These are phyloP conservation scores for Cutaneotrichosporon spelunceum DNA, from an alignment of 1,284 basidiomycete genomes.

Conservation along the genomic window DNA sequence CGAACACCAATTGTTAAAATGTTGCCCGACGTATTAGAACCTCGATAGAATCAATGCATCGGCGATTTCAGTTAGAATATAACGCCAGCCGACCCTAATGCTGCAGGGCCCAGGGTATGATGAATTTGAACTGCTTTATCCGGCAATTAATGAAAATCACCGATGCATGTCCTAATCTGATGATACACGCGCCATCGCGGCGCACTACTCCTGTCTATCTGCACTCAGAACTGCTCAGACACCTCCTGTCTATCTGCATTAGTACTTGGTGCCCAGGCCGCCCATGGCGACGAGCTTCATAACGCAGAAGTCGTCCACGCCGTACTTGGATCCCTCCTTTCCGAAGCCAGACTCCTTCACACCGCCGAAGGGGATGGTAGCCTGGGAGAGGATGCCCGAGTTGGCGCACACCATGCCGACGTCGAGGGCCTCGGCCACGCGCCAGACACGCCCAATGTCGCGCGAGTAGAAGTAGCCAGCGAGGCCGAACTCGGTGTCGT, in stretches of 20 bases:
- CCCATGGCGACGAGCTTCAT: slow-evolving; percentile 22
- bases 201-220: not conserved
- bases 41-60: no score
- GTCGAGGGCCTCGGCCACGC: slow-evolving; percentile 92
- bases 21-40: no score
- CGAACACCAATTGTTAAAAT: no score
- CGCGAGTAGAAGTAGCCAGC: slow-evolving; percentile 89
- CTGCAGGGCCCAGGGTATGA: no score
- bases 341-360: slow-evolving; percentile 53
- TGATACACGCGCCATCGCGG: slow-evolving; percentile 6
- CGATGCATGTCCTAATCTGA: slow-evolving; percentile 5
- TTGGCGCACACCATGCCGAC: slow-evolving; percentile 77
- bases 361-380: slow-evolving; percentile 87
- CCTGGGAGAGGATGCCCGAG: slow-evolving; percentile 65
- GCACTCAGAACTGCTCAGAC: no score
- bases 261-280: slow-evolving; percentile 23
- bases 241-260: not conserved
- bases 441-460: slow-evolving; percentile 85
- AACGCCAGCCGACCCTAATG: no score
- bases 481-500: slow-evolving; percentile 78
- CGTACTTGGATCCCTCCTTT: slow-evolving; percentile 50
- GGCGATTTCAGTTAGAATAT: no score
- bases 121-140: no score
- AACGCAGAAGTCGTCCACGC: slow-evolving; percentile 50
- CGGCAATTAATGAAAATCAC: not conserved